Conservation (phyloP, 2,329 filamentous ascomycete genomes). For the Ascochyta pisi region DNA sequence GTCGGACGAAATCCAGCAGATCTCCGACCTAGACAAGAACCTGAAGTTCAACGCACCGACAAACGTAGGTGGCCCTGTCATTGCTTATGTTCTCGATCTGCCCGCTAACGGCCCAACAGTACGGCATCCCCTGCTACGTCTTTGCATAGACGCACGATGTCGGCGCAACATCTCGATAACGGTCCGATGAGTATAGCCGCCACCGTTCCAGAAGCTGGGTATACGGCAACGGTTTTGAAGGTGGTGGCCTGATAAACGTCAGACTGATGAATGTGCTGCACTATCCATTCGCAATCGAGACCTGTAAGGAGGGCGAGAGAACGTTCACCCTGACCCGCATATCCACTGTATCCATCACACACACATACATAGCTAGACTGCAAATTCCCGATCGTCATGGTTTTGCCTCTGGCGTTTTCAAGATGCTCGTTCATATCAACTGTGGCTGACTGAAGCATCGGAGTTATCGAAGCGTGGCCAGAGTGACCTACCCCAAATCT, state of each 20-base stretch:
- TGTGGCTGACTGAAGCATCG: constrained; percentile 5
- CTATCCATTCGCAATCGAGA: neutral
- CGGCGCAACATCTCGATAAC: constrained; percentile 2
- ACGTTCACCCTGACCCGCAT: neutral
- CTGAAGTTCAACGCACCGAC: constrained; percentile 45
- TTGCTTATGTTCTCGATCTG: neutral
- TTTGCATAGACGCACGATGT: constrained; percentile 33
- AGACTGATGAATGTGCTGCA: neutral
- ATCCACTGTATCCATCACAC: neutral
- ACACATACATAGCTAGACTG: neutral
- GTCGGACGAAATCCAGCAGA: constrained; percentile 31
- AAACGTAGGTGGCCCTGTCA: constrained; percentile 36
- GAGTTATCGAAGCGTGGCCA: neutral
- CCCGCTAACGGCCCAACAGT: constrained; percentile 33
- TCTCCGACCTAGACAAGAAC: constrained; percentile 44
- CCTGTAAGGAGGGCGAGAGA: neutral
- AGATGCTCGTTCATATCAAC: neutral
- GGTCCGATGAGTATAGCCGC: constrained; percentile 11
- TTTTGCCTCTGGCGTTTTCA: neutral
- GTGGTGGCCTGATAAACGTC: neutral
- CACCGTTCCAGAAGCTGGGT: neutral
- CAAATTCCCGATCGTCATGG: neutral
- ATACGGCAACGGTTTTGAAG: neutral
- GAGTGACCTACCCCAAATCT: neutral
- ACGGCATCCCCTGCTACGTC: constrained; percentile 47